Conservation (phyloP, 176 grass and related monocot species). For the Hordeum marinum region DNA sequence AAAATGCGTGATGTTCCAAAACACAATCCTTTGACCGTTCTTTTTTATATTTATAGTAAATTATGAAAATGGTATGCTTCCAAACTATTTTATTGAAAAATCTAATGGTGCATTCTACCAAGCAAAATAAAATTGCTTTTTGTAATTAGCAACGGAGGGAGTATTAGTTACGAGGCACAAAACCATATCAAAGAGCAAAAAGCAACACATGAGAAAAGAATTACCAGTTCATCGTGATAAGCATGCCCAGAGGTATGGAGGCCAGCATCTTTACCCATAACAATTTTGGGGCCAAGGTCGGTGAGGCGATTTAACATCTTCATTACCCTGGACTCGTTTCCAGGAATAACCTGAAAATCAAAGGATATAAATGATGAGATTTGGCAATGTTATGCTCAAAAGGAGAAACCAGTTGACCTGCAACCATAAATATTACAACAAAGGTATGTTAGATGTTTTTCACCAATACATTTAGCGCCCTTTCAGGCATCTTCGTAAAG, state of each 20-base stretch:
- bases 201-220: constrained; percentile 18
- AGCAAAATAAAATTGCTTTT: not conserved
- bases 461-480: not conserved
- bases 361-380: constrained; percentile 14
- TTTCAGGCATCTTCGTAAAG: not conserved
- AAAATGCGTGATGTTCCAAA: not conserved
- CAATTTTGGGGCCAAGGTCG: constrained; percentile 84
- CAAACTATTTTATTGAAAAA: not conserved
- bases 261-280: constrained; percentile 94
- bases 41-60: not conserved
- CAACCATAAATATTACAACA: not conserved
- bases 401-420: not conserved
- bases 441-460: not conserved
- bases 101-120: not conserved
- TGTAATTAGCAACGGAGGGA: not conserved
- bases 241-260: constrained; percentile 95
- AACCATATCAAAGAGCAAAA: constrained; percentile 19
- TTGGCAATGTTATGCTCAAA: constrained; percentile 14
- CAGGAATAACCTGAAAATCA: constrained; percentile 84
- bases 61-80: not conserved
- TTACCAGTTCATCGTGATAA: constrained; percentile 86
- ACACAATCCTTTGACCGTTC: not conserved
- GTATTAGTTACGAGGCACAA: not conserved
- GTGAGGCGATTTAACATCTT: constrained; percentile 96
- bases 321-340: constrained; percentile 95